phyloP scores from a whole-genome alignment of 768 basidiomycete species.

The Tulasnella sp. region DNA sequence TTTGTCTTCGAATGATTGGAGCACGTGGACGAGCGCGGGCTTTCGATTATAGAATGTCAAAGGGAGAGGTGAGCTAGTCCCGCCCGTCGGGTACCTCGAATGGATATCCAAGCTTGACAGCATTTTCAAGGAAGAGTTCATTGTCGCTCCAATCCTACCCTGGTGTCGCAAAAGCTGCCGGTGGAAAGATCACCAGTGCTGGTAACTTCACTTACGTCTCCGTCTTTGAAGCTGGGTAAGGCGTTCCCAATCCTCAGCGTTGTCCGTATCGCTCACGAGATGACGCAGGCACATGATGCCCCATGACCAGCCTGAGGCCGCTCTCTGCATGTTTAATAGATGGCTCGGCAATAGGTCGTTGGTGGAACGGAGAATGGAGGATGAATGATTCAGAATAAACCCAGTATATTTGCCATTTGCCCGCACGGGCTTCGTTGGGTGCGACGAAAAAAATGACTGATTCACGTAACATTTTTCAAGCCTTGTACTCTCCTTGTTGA shows the following conservation, averaged over 20 bases:
- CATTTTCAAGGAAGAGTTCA: slow-evolving; percentile 47
- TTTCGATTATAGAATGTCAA: neutral
- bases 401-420: neutral
- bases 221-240: slow-evolving; percentile 75
- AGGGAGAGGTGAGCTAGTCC: slow-evolving; percentile 19
- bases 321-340: neutral
- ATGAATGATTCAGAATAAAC: neutral
- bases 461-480: neutral
- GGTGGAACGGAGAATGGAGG: neutral
- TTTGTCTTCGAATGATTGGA: neutral
- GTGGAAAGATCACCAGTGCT: slow-evolving; percentile 58
- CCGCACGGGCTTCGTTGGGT: neutral
- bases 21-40: neutral
- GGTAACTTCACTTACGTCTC: slow-evolving; percentile 83
- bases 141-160: slow-evolving; percentile 42
- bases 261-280: neutral
- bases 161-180: slow-evolving; percentile 72
- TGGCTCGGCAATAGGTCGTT: slow-evolving; percentile 1
- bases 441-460: no score
- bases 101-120: slow-evolving; percentile 71
- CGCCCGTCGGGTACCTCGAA: slow-evolving; percentile 63
- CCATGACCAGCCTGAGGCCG: neutral
- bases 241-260: neutral
- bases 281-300: neutral
- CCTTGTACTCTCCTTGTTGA: neutral